Base-by-base conservation (phyloP, 768 basidiomycete genomes). In the Russula earlei region DNA sequence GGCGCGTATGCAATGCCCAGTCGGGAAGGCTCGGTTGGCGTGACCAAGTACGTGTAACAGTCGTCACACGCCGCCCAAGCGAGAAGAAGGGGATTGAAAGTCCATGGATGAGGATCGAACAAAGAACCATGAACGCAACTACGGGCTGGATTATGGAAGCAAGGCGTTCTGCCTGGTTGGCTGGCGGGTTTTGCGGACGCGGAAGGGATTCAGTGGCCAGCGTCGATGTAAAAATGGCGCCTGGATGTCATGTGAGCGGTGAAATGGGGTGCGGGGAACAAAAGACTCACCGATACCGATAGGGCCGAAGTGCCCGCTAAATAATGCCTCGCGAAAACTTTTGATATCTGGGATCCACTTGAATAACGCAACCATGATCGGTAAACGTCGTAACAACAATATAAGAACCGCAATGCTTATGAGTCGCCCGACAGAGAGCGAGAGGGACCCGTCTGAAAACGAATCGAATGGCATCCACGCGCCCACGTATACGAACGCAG, bases 311-410 rank as follows among this genome's bases (percentile, higher is more conserved):
- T 97, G 94, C 0, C 96, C 96, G 38, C 82, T 86, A 70, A 99
- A 99, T 4, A 94, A 61, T 0, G 96, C 95, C 70, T 99, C 96
- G 43, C 91, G 77, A 58, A 93, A 80, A 0, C 87, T 97, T 74
- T 95, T 96, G 63, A 98, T 80, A 66, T 99, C 95, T 0, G 96
- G 96, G 56, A 98, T 95, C 80, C 86, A 97, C 65, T 74, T 84
- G 72, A 95, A 96, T 38, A 94, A 68, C 0, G 80, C 82, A 24
- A 96, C 73, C 69, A 98, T 87, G 58, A 84, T 67, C 0, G 96
- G 96, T 15, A 98, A 73, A 15, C 96, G 77, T 29, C 91, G 80
- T 17, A 98, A 71, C 2, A 92, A 62, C 49, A 99, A 73, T n/a
- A 97, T 78, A 49, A 86, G 75, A 49, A 97, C 75, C 3, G 87